Evolutionary conservation across 2,329 filamentous ascomycete species (phyloP).

Genomic region (Neocatenulostroma microsporum): DNA sequence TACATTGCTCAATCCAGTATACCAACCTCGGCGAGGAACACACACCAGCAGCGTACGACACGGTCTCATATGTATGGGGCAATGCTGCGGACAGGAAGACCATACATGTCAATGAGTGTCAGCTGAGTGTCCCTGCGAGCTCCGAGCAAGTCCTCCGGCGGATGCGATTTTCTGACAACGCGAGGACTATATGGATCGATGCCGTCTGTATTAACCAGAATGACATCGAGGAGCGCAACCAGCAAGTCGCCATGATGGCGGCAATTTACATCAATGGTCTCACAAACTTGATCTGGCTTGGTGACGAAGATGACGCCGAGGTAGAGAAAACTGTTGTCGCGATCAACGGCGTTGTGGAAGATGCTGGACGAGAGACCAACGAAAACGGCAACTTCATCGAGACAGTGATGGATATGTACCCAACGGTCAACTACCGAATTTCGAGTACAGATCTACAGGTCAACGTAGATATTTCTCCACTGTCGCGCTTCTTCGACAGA

Average conservation of each 20-base stretch:
- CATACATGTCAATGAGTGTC: not conserved
- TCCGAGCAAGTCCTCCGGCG: not conserved
- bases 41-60: not conserved
- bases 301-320: not conserved
- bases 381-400: too few species aligned
- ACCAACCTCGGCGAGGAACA: not conserved
- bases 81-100: not conserved
- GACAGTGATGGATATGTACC: too few species aligned
- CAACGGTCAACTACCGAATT: too few species aligned
- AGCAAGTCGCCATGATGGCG: not conserved
- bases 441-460: too few species aligned
- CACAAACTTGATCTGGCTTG: slow-evolving; percentile 1
- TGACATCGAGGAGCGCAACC: not conserved
- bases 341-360: not conserved
- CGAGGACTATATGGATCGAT: slow-evolving; percentile 1
- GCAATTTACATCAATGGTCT: not conserved
- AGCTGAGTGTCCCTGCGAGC: not conserved
- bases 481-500: not conserved
- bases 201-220: slow-evolving; percentile 1
- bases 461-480: too few species aligned
- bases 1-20: too few species aligned
- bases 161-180: not conserved
- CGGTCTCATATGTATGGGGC: slow-evolving; percentile 2
- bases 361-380: not conserved
- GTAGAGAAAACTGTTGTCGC: not conserved